Conservation (phyloP, 148 eudicot genomes). For the Chenopodium suecicum region DNA sequence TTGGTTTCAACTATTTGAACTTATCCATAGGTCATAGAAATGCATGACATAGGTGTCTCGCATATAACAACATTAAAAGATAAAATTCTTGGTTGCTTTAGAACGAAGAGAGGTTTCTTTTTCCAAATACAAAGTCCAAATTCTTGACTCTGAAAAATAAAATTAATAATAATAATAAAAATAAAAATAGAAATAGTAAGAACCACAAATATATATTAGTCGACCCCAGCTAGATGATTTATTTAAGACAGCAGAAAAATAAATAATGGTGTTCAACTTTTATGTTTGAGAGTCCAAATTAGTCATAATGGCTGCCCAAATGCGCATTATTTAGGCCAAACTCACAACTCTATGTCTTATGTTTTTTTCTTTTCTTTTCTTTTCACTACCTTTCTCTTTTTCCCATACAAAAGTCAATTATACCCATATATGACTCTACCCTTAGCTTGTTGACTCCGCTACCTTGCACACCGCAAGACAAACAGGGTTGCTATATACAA, state of each 20-base stretch:
- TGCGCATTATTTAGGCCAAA: constrained; percentile 5
- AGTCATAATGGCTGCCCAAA: constrained; percentile 15
- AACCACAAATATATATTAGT: too few relatives aligned
- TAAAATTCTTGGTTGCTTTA: neutral
- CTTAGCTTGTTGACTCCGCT: constrained; percentile 38
- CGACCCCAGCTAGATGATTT: neutral
- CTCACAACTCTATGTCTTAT: neutral
- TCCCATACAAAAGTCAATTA: constrained; percentile 34
- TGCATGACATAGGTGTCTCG: neutral
- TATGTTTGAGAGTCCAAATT: constrained; percentile 5
- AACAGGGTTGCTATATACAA: too few relatives aligned
- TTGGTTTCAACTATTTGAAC: neutral
- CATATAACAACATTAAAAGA: neutral
- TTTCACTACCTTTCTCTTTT: constrained; percentile 9
- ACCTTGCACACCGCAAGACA: neutral
- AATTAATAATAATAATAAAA: too few relatives aligned
- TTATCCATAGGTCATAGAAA: too few relatives aligned
- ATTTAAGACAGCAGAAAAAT: constrained; percentile 5
- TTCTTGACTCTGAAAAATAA: neutral
- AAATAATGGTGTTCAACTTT: constrained; percentile 11
- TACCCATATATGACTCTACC: constrained; percentile 19
- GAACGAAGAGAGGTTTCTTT: neutral
- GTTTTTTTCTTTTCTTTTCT: neutral
- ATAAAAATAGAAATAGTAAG: too few relatives aligned
- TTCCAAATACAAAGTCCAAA: neutral